Evolutionary conservation across 1,139 yeast species (phyloP), one percentile per base, ranked within the genome.

Genomic region (Kluyveromyces sp.): DNA sequence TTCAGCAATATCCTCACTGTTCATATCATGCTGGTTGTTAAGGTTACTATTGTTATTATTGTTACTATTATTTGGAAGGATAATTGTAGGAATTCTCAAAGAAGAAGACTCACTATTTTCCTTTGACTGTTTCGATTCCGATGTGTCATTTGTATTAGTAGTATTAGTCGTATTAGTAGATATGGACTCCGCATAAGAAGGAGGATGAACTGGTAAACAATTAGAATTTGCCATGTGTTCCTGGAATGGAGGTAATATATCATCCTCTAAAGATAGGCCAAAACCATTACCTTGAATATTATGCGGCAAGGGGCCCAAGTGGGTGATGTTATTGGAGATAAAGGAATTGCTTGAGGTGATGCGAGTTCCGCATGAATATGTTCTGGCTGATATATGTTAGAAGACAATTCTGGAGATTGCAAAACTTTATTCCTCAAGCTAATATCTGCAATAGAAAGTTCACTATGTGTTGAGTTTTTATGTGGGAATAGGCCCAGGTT

Each of bases 341-440:
- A 69, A 2, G 83, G 83, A 28, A 71, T 52, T 1, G 84, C 83
- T 52, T 78, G 84, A 2, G 81, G 82, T 0, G 87, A 77, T 42
- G 74, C 68, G 40, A 82, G 63, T 41, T 70, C 75, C 15, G 66
- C 58, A 7, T 70, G 71, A 15, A 72, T 54, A 15, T 60, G 52
- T 26, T 67, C 72, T 0, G 92, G 92, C 54, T 75, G 73, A 59
- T 79, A 83, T 21, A 83, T 59, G 55, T 84, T 83, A 1, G 89
- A 56, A 38, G 56, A 56, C 38, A 63, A 48, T 46, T 54, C 60
- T 7, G 64, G 64, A 5, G 64, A 58, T 8, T 55, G 50, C 33
- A 61, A 53, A 10, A 60, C 44, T 4, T 47, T 37, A 32, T 39
- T 47, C 25, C 48, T 43, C 15, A 42, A 15, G 7, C 36, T 43